Evolutionary conservation across 2,329 filamentous ascomycete genomes (phyloP).

Genomic region (Karstenula rhodostoma): DNA sequence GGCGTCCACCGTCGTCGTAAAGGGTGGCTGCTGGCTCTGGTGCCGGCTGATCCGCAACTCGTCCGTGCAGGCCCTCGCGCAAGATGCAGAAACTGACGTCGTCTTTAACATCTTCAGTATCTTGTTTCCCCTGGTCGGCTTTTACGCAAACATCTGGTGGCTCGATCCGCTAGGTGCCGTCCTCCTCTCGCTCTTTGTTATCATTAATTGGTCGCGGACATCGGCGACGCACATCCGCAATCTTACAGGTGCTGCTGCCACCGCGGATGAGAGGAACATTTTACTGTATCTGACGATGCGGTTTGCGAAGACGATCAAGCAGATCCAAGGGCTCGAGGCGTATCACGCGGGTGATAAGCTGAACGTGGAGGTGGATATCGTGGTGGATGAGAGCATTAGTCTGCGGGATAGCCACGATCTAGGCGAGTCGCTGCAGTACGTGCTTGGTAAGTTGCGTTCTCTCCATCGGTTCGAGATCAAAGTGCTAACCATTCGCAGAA

Average conservation of each 20-base stretch:
- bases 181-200: conserved; percentile 79
- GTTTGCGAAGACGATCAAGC: conserved; percentile 85
- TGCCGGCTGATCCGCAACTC: conserved; percentile 86
- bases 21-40: conserved; percentile 85
- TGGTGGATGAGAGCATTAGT: conserved; percentile 77
- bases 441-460: conserved; percentile 62
- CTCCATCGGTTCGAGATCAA: neutral
- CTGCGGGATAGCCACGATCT: conserved; percentile 84
- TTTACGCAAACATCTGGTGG: conserved; percentile 82
- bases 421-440: conserved; percentile 80
- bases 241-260: conserved; percentile 78
- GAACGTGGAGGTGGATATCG: conserved; percentile 84
- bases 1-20: conserved; percentile 81
- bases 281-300: conserved; percentile 92
- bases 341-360: conserved; percentile 88
- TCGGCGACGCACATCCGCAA: conserved; percentile 81
- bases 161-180: conserved; percentile 82
- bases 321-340: conserved; percentile 84
- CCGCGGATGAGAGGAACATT: conserved; percentile 83
- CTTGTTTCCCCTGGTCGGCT: conserved; percentile 83
- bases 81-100: conserved; percentile 76
- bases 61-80: conserved; percentile 80
- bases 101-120: conserved; percentile 92
- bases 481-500: conserved; percentile 51
- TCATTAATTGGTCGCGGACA: conserved; percentile 79